phyloP scores from a whole-genome alignment of 1,284 basidiomycete species.

The Butyriboletus appendiculatus region DNA sequence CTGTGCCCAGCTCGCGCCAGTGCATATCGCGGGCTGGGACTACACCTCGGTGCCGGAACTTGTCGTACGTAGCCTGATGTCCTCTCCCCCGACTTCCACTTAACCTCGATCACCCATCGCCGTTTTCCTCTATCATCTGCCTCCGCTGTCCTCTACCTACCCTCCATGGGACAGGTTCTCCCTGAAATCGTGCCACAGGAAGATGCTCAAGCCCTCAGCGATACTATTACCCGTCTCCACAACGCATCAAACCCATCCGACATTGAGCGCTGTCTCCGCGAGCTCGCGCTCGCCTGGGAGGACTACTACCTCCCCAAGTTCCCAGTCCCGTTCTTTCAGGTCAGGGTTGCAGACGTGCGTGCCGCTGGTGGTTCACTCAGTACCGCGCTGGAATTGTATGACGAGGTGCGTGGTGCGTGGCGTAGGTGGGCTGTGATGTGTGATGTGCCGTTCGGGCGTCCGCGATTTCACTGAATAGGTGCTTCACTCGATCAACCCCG shows the following conservation, averaged over 20 bases:
- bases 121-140: neutral
- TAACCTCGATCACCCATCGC: slow-evolving; percentile 13
- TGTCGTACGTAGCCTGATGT: slow-evolving; percentile 19
- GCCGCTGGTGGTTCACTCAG: slow-evolving; percentile 33
- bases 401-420: slow-evolving; percentile 26
- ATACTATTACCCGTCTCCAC: slow-evolving; percentile 19
- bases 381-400: slow-evolving; percentile 30
- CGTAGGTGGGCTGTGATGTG: too few species aligned
- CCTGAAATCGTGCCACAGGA: slow-evolving; percentile 24
- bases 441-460: neutral
- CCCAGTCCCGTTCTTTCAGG: slow-evolving; percentile 35
- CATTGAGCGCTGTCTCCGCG: slow-evolving; percentile 24
- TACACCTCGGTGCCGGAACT: slow-evolving; percentile 29
- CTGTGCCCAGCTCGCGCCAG: slow-evolving; percentile 29
- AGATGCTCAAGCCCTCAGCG: slow-evolving; percentile 23
- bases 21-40: slow-evolving; percentile 30
- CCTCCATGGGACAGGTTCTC: slow-evolving; percentile 14
- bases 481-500: slow-evolving; percentile 20
- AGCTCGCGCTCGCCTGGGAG: slow-evolving; percentile 32
- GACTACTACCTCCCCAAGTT: slow-evolving; percentile 34
- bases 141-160: neutral
- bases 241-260: slow-evolving; percentile 16
- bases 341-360: slow-evolving; percentile 34
- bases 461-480: slow-evolving; percentile 17
- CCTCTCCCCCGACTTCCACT: neutral